Percentiles rank a stretch among this genome's conserved stretches.
Conservation (phyloP, 2,329 filamentous ascomycete genomes). For the Elsinoe ampelina region DNA sequence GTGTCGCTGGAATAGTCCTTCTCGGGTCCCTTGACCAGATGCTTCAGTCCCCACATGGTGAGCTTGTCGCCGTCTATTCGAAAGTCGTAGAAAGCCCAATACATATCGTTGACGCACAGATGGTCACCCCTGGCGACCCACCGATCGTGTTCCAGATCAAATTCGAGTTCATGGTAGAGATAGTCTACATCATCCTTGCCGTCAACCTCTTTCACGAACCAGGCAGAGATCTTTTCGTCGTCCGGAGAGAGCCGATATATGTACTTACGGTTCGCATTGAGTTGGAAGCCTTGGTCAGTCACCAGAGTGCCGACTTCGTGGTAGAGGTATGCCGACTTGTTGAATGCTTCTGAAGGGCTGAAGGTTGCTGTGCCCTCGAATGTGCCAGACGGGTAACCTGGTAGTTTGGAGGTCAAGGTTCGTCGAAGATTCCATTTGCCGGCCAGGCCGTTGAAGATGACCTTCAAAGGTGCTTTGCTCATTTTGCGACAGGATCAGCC, state of each 20-base stretch:
- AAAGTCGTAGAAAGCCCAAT: conserved; percentile 63
- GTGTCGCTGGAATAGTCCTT: conserved; percentile 32
- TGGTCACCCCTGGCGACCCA: conserved; percentile 61
- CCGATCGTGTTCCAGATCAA: conserved; percentile 32
- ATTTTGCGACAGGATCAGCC: neutral
- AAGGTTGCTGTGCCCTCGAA: conserved; percentile 30
- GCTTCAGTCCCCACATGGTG: conserved; percentile 27
- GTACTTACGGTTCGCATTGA: conserved; percentile 59
- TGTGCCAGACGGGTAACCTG: conserved; percentile 28
- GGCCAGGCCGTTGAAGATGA: conserved; percentile 26
- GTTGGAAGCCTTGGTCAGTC: conserved; percentile 33
- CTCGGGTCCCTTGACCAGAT: conserved; percentile 30
- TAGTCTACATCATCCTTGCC: conserved; percentile 50
- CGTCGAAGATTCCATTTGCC: conserved; percentile 28
- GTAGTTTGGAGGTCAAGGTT: conserved; percentile 24
- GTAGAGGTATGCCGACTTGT: conserved; percentile 25
- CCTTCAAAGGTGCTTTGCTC: conserved; percentile 14
- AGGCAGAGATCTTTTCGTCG: conserved; percentile 58
- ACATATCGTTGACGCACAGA: conserved; percentile 62
- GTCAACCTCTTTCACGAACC: conserved; percentile 57
- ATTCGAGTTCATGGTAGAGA: conserved; percentile 65
- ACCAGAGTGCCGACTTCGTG: conserved; percentile 28
- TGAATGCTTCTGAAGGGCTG: conserved; percentile 21
- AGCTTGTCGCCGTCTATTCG: conserved; percentile 23
- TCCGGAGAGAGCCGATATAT: conserved; percentile 60